phyloP scores from a whole-genome alignment of 306 rosid species.

The Herpetospermum pedunculosum region DNA sequence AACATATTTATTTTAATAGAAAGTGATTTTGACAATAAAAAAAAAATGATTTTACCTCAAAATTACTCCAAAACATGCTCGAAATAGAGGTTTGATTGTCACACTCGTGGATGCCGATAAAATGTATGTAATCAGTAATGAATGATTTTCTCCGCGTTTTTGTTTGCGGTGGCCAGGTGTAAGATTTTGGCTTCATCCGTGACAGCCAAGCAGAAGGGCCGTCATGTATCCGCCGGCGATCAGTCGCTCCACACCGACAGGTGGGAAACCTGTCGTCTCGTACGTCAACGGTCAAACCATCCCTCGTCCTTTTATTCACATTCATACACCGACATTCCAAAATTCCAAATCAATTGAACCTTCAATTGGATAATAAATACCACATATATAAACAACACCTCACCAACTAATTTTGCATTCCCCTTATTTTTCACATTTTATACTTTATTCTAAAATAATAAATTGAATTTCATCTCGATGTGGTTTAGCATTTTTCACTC shows the following conservation, averaged over 20 bases:
- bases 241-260: not conserved
- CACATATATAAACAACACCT: not conserved
- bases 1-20: too few species aligned
- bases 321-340: conserved; percentile 1
- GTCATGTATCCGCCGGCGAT: not conserved
- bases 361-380: not conserved
- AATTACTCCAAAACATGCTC: too few species aligned
- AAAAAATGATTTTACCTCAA: too few species aligned
- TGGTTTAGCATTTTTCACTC: too few species aligned
- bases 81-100: not conserved
- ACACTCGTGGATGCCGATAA: not conserved
- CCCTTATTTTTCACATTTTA: not conserved
- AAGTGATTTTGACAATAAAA: too few species aligned
- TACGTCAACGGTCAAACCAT: not conserved
- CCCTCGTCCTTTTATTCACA: not conserved
- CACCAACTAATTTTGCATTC: not conserved
- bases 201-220: not conserved
- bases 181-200: not conserved
- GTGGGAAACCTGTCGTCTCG: not conserved
- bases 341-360: not conserved
- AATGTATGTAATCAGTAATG: not conserved
- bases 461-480: too few species aligned
- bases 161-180: not conserved
- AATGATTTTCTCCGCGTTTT: not conserved
- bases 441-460: not conserved